Base-by-base conservation (phyloP, 73 alveolate genomes). In the Vitrella brassicaformis region DNA sequence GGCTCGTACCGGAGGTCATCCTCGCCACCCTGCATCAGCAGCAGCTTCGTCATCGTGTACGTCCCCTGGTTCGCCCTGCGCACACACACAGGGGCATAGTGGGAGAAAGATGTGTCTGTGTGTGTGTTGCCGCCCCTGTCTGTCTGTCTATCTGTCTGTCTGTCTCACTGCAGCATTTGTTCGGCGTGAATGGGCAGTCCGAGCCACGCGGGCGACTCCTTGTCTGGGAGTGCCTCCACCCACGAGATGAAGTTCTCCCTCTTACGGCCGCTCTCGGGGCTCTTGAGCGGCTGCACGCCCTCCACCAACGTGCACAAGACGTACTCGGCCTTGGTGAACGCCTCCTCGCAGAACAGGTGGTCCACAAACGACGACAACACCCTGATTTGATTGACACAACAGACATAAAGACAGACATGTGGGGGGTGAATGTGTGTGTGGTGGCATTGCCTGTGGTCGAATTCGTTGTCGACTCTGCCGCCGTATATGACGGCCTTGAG, bases 401-500 rank as follows among this genome's bases (percentile, higher is more conserved):
- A 0, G 68, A 25, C 25, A 19, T 27, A 27, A 47, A 47, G 67
- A 0, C 27, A 0, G 67, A 25, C 31, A 22, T 22, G 30, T 0
- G 0, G 31, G 31, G 27, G 27, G 25, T 25, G 67, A 25, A 22
- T 0, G 22, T 0, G 0, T 22, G 25, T 25, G 19, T n/a, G 30
- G 66, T 76, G 67, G 25, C 95, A 94, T 56, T 95, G 90, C 88
- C 92, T 92, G 74, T 88, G 88, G 80, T 96, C 99, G 81, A 89
- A 96, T 74, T 92, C 98, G 84, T 96, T 96, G 86, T 96, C 99
- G 26, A 96, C 94, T 72, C 97, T 93, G 25, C 99, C 99, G 31
- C 99, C 99, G 75, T 95, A 96, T 66, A 96, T 82, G n/a, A n/a
- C 69, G 30, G 1, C 27, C 67, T 86, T 83, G 28, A 95, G 83